Conservation (phyloP, 208 protist genomes). For the Borovskyia barvae region DNA sequence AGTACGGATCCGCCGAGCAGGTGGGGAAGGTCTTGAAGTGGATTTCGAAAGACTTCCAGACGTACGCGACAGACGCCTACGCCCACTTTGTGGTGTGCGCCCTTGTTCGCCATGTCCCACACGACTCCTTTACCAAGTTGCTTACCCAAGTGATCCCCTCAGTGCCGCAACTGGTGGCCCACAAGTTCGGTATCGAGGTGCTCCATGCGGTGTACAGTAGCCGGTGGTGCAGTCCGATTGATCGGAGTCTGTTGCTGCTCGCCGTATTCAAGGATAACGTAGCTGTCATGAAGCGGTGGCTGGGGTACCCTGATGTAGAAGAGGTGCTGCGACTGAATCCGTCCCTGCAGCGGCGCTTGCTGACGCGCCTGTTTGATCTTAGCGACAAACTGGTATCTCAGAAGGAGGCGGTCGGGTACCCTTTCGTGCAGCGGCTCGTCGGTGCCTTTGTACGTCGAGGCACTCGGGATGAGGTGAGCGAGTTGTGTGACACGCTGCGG, state of each 20-base stretch:
- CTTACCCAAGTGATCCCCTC: conserved; percentile 56
- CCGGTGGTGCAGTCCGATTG: conserved; percentile 61
- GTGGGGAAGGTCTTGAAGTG: conserved; percentile 57
- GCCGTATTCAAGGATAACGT: conserved; percentile 85
- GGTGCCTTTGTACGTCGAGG: conserved; percentile 63
- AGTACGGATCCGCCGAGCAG: conserved; percentile 77
- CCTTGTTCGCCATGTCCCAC: conserved; percentile 80
- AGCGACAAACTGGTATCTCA: conserved; percentile 88
- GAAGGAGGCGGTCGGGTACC: conserved; percentile 79
- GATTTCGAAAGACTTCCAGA: conserved; percentile 55
- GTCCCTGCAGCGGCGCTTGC: conserved; percentile 68
- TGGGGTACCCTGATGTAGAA: conserved; percentile 79
- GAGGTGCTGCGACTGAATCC: conserved; percentile 59
- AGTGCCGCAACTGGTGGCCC: conserved; percentile 74
- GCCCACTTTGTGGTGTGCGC: conserved; percentile 81
- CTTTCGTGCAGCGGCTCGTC: conserved; percentile 87
- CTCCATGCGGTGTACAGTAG: conserved; percentile 83
- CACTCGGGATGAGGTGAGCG: conserved; percentile 78
- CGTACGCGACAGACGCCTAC: conserved; percentile 76
- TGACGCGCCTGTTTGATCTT: conserved; percentile 81
- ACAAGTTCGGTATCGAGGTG: conserved; percentile 86
- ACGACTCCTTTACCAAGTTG: conserved; percentile 68
- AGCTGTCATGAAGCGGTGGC: conserved; percentile 85
- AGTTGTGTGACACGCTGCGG: conserved; percentile 83
- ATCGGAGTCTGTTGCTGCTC: conserved; percentile 75